Evolutionary conservation across 1,284 basidiomycete species (phyloP).

Genomic region (Apiotrichum gamsii): DNA sequence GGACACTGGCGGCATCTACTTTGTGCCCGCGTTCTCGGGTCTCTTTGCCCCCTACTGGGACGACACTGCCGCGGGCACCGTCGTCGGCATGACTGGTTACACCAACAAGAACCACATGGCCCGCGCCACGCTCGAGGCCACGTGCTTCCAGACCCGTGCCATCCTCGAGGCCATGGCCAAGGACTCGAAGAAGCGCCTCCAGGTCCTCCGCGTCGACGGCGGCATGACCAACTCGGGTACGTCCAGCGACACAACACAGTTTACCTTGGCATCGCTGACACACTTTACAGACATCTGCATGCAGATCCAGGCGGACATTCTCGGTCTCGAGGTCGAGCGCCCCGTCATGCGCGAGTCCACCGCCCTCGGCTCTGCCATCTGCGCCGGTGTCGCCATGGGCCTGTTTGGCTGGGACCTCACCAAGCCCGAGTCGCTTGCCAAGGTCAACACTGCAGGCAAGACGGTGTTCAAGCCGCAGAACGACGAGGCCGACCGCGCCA

Average conservation of each 20-base stretch:
- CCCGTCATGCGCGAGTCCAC: slow-evolving; percentile 97
- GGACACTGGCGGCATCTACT: slow-evolving; percentile 85
- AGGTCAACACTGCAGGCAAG: slow-evolving; percentile 83
- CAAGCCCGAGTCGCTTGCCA: slow-evolving; percentile 71
- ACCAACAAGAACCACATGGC: slow-evolving; percentile 91
- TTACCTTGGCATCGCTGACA: not conserved
- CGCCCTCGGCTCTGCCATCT: slow-evolving; percentile 84
- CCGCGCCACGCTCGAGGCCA: slow-evolving; percentile 85
- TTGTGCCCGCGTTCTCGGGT: slow-evolving; percentile 93
- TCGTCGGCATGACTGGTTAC: slow-evolving; percentile 68
- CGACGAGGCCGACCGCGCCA: slow-evolving; percentile 55
- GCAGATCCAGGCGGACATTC: slow-evolving; percentile 85
- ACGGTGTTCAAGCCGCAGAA: slow-evolving; percentile 63
- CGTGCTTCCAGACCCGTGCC: slow-evolving; percentile 70
- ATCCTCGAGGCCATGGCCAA: slow-evolving; percentile 81
- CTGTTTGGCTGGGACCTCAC: slow-evolving; percentile 91
- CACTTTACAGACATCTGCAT: slow-evolving; percentile 70
- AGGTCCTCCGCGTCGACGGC: slow-evolving; percentile 85
- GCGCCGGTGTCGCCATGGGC: slow-evolving; percentile 82
- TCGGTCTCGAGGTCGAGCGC: slow-evolving; percentile 85
- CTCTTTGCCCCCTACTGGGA: slow-evolving; percentile 66
- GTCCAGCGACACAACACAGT: not conserved
- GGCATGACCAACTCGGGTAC: slow-evolving; percentile 84
- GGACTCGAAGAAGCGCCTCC: slow-evolving; percentile 42
- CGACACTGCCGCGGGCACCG: slow-evolving; percentile 34